Conservation (phyloP, 2,329 filamentous ascomycete genomes). For the Fusarium azukiicola region DNA sequence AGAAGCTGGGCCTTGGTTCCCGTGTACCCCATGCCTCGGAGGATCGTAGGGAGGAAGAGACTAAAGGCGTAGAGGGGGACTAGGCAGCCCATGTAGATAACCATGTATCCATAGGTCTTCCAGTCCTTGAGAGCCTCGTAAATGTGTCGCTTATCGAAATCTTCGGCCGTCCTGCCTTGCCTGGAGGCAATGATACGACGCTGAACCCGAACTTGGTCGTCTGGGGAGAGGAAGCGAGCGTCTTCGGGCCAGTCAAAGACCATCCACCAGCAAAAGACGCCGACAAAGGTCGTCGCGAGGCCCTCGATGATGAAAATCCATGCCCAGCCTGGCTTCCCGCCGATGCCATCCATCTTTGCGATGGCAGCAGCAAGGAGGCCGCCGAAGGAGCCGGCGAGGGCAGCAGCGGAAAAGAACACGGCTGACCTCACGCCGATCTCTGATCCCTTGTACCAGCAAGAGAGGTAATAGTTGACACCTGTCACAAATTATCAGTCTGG, state of each 20-base stretch:
- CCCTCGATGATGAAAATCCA: constrained; percentile 86
- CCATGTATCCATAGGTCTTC: constrained; percentile 82
- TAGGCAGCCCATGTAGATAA: constrained; percentile 71
- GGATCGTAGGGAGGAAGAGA: constrained; percentile 79
- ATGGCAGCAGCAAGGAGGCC: constrained; percentile 86
- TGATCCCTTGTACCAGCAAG: constrained; percentile 88
- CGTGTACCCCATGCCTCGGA: constrained; percentile 59
- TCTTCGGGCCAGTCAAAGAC: constrained; percentile 90
- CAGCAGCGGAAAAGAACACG: constrained; percentile 90
- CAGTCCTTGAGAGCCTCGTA: constrained; percentile 87
- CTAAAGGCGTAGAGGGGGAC: constrained; percentile 75
- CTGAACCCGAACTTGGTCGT: constrained; percentile 84
- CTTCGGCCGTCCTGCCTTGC: constrained; percentile 84
- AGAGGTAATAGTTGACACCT: constrained; percentile 83
- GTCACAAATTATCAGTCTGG: background rate
- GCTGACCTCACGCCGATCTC: constrained; percentile 87
- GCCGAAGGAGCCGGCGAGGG: constrained; percentile 87
- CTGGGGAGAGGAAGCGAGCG: constrained; percentile 83
- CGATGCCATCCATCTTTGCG: constrained; percentile 81
- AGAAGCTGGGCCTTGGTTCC: constrained; percentile 74
- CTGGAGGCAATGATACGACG: constrained; percentile 84
- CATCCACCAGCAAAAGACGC: constrained; percentile 84
- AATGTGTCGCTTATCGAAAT: constrained; percentile 86
- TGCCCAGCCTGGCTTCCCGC: constrained; percentile 74
- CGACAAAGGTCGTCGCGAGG: constrained; percentile 83